Conservation (phyloP, 441 rosid genomes). For the Jatropha multifida region DNA sequence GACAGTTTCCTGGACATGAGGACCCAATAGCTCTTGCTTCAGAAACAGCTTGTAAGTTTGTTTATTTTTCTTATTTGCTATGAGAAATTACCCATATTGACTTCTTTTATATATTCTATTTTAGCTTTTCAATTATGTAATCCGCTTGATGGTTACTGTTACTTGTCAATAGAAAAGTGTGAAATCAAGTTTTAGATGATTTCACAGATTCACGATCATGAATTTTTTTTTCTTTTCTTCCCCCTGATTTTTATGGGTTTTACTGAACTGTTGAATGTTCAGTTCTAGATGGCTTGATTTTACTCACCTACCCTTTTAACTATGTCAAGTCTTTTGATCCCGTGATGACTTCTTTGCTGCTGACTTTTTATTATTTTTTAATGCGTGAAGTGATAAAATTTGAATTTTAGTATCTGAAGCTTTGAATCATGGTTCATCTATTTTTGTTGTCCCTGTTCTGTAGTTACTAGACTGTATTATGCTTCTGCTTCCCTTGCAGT, state of each 20-base stretch:
- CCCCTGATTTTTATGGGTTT: background rate
- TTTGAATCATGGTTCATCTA: background rate
- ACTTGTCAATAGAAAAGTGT: background rate
- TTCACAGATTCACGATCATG: background rate
- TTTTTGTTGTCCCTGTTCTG: background rate
- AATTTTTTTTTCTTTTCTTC: background rate
- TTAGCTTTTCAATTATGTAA: background rate
- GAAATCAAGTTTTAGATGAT: background rate
- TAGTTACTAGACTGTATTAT: background rate
- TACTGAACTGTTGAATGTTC: background rate
- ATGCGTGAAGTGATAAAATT: background rate
- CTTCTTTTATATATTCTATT: background rate
- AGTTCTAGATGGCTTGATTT: background rate
- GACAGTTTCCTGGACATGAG: constrained; percentile 71
- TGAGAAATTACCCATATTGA: background rate
- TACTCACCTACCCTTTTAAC: too few species aligned
- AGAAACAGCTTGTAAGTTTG: constrained; percentile 81
- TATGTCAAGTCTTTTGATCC: background rate
- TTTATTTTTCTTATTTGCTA: background rate
- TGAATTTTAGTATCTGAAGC: background rate
- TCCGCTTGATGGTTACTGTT: background rate
- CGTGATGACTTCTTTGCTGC: background rate
- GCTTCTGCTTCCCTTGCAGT: background rate
- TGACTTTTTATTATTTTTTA: background rate
- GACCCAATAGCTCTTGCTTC: constrained; percentile 84